A percentile compares a stretch with the other conserved stretches of the same genome.
Conservation (phyloP, 1,139 yeast species). For the Diutina siamensis region DNA sequence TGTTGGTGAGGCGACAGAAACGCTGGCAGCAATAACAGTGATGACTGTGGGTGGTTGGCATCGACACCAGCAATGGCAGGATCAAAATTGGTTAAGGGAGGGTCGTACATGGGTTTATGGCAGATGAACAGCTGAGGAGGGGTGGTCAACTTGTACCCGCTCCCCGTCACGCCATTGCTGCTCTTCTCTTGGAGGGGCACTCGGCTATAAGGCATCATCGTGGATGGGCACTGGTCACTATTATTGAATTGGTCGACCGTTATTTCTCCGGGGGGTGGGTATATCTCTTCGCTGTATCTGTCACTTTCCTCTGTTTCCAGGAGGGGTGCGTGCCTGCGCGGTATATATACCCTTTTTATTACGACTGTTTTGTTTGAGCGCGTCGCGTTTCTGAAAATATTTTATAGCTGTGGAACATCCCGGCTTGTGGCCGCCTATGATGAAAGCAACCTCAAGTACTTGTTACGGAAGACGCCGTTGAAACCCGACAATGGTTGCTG, state of each 20-base stretch:
- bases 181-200: slow-evolving; percentile 5
- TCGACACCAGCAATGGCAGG: neutral
- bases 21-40: slow-evolving; percentile 3
- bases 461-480: no score
- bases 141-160: neutral
- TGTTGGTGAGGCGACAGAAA: slow-evolving; percentile 2
- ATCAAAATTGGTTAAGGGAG: neutral
- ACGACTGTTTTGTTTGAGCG: neutral
- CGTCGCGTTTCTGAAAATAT: neutral
- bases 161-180: neutral
- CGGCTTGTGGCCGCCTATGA: neutral
- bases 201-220: slow-evolving; percentile 5
- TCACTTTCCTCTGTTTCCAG: neutral
- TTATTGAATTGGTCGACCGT: neutral
- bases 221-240: neutral
- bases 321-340: neutral
- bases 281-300: neutral
- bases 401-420: neutral
- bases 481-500: no score
- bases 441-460: neutral
- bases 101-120: neutral
- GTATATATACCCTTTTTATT: neutral
- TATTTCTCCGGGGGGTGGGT: neutral
- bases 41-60: neutral
- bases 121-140: slow-evolving; percentile 1